Percentiles rank a stretch among this genome's conserved stretches.
Evolutionary conservation across 2,329 filamentous ascomycete genomes (phyloP).

Genomic region (Conoideocrella luteorostrata): DNA sequence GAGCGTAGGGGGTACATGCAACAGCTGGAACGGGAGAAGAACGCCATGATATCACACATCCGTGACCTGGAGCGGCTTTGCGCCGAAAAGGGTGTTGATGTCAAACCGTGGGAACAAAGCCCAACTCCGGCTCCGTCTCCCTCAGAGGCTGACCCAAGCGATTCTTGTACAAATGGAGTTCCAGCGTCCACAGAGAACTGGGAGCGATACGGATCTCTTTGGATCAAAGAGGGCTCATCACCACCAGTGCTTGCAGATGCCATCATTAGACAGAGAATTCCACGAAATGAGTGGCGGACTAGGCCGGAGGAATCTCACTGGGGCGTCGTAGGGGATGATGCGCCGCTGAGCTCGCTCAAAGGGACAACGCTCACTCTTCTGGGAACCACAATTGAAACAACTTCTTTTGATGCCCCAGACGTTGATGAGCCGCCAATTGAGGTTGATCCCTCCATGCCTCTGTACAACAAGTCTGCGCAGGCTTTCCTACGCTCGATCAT

Average conservation of each 20-base stretch:
- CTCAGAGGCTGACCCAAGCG: constrained; percentile 18
- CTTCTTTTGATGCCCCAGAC: constrained; percentile 62
- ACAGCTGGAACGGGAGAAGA: constrained; percentile 66
- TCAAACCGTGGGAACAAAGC: constrained; percentile 41
- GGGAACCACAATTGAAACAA: constrained; percentile 72
- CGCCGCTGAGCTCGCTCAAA: constrained; percentile 64
- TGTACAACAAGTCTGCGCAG: constrained; percentile 67
- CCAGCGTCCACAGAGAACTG: constrained; percentile 22
- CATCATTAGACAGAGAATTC: constrained; percentile 18
- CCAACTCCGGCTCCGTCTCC: constrained; percentile 22
- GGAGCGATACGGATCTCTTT: constrained; percentile 25
- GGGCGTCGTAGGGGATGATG: constrained; percentile 56
- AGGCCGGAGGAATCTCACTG: constrained; percentile 57
- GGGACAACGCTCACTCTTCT: constrained; percentile 73
- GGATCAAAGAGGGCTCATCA: constrained; percentile 26
- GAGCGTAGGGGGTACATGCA: constrained; percentile 73
- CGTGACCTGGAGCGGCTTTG: constrained; percentile 63
- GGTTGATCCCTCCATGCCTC: constrained; percentile 31
- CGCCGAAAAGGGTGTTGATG: constrained; percentile 52
- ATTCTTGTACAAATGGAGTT: constrained; percentile 10
- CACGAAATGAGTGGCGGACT: constrained; percentile 30
- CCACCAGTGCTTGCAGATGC: constrained; percentile 10
- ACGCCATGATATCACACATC: constrained; percentile 60
- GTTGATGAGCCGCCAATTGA: constrained; percentile 48
- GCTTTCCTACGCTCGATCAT: constrained; percentile 62